Evolutionary conservation across 2,329 filamentous ascomycete species (phyloP).

Genomic region (Xylariales sp.): DNA sequence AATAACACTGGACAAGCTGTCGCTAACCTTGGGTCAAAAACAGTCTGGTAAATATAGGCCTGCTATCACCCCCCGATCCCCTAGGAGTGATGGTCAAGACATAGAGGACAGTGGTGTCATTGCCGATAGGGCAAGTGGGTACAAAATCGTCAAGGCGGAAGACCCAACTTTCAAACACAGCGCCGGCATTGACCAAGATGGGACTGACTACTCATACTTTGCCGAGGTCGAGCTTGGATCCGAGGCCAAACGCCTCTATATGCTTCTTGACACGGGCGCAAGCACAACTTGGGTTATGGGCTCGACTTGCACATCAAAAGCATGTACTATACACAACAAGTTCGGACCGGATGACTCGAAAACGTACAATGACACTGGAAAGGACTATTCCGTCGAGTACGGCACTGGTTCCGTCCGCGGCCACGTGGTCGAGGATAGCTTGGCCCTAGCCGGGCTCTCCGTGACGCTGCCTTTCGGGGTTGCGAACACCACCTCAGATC

Average conservation of each 20-base stretch:
- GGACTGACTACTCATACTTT: constrained; percentile 75
- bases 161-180: constrained; percentile 60
- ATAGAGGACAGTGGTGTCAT: constrained; percentile 40
- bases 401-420: constrained; percentile 81
- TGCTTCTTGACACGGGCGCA: constrained; percentile 75
- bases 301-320: constrained; percentile 70
- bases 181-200: constrained; percentile 71
- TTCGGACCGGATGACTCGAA: constrained; percentile 75
- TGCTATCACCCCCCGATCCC: constrained; percentile 54
- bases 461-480: constrained; percentile 77
- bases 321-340: constrained; percentile 76
- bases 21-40: constrained; percentile 34
- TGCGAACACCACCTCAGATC: constrained; percentile 75
- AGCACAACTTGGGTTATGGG: constrained; percentile 88
- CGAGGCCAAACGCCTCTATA: constrained; percentile 63
- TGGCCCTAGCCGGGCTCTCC: constrained; percentile 74
- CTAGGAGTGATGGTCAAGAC: constrained; percentile 51
- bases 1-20: not conserved
- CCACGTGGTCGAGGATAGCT: constrained; percentile 71
- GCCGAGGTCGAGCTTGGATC: constrained; percentile 68
- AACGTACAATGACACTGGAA: constrained; percentile 65
- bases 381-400: constrained; percentile 75
- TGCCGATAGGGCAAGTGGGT: constrained; percentile 59
- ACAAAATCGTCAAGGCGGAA: constrained; percentile 59
- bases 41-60: constrained; percentile 51